A percentile compares a stretch with the other conserved stretches of the same genome.
phyloP scores from a whole-genome alignment of 2,329 filamentous ascomycete species.

The Colletotrichum truncatum region DNA sequence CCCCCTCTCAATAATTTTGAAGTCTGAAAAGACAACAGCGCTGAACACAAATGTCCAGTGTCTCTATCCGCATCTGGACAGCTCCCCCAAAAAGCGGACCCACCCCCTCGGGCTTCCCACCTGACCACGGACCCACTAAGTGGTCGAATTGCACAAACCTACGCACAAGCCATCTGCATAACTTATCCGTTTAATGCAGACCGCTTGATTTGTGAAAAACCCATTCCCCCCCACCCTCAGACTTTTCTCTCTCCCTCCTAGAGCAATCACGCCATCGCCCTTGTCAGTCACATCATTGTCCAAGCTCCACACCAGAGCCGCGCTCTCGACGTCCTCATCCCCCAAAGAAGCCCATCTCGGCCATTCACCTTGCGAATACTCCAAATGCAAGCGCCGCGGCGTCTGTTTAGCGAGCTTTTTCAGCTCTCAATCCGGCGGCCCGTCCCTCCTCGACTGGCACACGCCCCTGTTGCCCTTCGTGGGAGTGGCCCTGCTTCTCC shows the following conservation, averaged over 20 bases:
- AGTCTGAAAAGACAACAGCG: background rate
- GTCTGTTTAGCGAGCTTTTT: slow-evolving; percentile 26
- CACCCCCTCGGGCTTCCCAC: no score
- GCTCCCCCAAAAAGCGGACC: no score
- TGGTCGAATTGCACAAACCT: background rate
- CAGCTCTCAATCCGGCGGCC: slow-evolving; percentile 25
- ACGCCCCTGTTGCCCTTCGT: background rate
- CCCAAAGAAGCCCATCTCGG: slow-evolving; percentile 25
- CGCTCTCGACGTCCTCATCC: slow-evolving; percentile 26
- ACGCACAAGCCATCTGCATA: background rate
- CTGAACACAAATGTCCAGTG: no score
- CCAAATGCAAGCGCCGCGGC: slow-evolving; percentile 30
- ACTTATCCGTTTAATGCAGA: background rate
- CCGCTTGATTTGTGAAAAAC: background rate
- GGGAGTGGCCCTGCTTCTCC: background rate
- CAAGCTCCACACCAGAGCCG: slow-evolving; percentile 31
- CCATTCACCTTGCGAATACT: slow-evolving; percentile 6
- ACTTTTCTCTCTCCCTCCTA: slow-evolving; percentile 15
- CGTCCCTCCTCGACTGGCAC: slow-evolving; percentile 15
- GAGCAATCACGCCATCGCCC: slow-evolving; percentile 31
- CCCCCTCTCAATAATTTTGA: background rate
- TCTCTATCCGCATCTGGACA: no score
- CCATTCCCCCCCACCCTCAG: background rate
- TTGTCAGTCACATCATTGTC: slow-evolving; percentile 28
- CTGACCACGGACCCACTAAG: background rate